Evolutionary conservation across 2,329 filamentous ascomycete genomes (phyloP).

Genomic region (Ambrosiella beaveri): DNA sequence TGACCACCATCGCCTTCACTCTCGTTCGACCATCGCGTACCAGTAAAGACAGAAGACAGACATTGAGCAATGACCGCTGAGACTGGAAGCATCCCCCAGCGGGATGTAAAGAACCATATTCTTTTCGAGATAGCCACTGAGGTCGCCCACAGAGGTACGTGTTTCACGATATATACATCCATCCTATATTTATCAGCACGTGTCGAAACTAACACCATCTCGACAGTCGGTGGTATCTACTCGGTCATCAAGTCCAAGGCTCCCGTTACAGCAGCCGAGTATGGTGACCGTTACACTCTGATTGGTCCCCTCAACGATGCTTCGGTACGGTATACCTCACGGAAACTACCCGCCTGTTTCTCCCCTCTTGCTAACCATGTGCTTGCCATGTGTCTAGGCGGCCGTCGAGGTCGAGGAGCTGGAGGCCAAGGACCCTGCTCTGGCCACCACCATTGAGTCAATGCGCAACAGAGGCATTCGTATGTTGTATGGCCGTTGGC

Average conservation of each 20-base stretch:
- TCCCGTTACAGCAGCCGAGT: conserved; percentile 91
- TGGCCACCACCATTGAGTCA: conserved; percentile 68
- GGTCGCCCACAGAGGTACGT: conserved; percentile 81
- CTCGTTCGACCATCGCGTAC: background rate
- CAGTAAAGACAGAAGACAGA: background rate
- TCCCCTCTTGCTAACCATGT: background rate
- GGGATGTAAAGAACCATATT: conserved; percentile 84
- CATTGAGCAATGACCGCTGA: conserved; percentile 12
- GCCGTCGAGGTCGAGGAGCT: conserved; percentile 96
- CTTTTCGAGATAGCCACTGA: conserved; percentile 96
- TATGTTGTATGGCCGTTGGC: conserved; percentile 86
- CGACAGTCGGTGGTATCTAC: conserved; percentile 86
- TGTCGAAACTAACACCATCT: background rate
- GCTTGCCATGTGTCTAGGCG: conserved; percentile 35
- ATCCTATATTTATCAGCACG: background rate
- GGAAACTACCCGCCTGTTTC: background rate
- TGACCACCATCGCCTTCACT: background rate
- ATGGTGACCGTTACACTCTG: conserved; percentile 91
- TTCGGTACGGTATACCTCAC: conserved; percentile 42
- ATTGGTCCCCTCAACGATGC: conserved; percentile 86
- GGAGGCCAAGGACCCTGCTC: conserved; percentile 61
- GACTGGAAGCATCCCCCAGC: conserved; percentile 27
- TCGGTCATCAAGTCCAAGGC: conserved; percentile 98
- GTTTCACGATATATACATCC: background rate
- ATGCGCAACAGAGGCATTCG: conserved; percentile 87